A percentile compares a stretch with the other conserved stretches of the same genome.
Conservation (phyloP, 2,329 filamentous ascomycete species). For the Cordyceps tenuipes region DNA sequence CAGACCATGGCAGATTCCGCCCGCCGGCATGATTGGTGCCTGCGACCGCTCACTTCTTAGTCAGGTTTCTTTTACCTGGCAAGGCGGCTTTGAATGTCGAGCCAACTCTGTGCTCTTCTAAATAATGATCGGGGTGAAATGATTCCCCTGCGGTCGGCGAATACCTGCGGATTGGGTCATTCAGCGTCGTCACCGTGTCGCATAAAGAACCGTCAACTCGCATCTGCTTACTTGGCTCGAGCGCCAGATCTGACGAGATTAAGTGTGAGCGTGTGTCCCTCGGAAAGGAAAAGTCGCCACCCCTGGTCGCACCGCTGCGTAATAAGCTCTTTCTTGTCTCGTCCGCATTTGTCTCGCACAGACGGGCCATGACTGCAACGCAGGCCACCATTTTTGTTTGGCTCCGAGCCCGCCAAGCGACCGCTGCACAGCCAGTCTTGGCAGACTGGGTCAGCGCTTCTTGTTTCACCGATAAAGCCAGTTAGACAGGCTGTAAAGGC, state of each 20-base stretch:
- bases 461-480: conserved; percentile 4
- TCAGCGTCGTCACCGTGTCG: neutral
- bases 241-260: conserved; percentile 11
- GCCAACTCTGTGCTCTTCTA: neutral
- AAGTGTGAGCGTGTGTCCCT: neutral
- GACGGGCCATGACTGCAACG: neutral
- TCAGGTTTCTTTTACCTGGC: neutral
- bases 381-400: neutral
- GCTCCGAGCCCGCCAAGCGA: neutral
- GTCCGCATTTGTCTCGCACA: neutral
- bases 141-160: neutral
- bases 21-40: neutral
- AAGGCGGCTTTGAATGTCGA: neutral
- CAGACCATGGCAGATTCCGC: conserved; percentile 2
- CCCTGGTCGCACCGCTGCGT: conserved; percentile 4
- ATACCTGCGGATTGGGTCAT: neutral
- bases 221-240: conserved; percentile 7
- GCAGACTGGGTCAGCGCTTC: neutral
- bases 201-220: conserved; percentile 2
- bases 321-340: conserved; percentile 9
- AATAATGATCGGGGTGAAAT: neutral
- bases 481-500: neutral
- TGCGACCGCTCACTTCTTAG: neutral
- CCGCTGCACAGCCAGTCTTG: neutral
- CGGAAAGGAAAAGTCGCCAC: neutral